A percentile compares a stretch with the other conserved stretches of the same genome.
Conservation (phyloP, 208 protist genomes). For the Leishmania aethiopica region DNA sequence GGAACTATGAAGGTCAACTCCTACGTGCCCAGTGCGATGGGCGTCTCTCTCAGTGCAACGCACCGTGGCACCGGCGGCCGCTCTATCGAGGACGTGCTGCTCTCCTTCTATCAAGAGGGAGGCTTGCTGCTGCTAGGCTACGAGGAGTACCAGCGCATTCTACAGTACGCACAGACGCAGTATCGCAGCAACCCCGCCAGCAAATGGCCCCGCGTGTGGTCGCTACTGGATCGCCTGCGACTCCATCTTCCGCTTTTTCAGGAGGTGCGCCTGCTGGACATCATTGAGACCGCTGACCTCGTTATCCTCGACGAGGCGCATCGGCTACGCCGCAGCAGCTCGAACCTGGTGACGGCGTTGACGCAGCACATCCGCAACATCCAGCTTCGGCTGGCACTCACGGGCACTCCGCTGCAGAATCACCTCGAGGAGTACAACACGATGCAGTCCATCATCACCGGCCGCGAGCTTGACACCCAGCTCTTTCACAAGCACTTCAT, state of each 20-base stretch:
- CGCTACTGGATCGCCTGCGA: constrained; percentile 41
- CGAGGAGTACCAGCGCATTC: constrained; percentile 75
- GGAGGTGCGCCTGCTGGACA: constrained; percentile 49
- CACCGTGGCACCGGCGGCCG: constrained; percentile 13
- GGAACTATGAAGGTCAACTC: constrained; percentile 35
- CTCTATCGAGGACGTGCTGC: constrained; percentile 34
- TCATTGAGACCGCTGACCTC: constrained; percentile 73
- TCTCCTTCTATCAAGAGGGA: constrained; percentile 57
- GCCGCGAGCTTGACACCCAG: constrained; percentile 43
- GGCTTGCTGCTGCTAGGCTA: constrained; percentile 85
- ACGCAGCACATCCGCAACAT: constrained; percentile 47
- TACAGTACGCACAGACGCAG: constrained; percentile 26
- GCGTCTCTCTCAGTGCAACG: not conserved
- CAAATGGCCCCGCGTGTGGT: constrained; percentile 39
- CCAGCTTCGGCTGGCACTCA: constrained; percentile 86
- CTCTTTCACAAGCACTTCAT: constrained; percentile 73
- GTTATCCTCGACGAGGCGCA: constrained; percentile 87
- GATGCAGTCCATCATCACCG: constrained; percentile 85
- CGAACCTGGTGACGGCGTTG: constrained; percentile 54
- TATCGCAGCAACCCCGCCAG: constrained; percentile 10
- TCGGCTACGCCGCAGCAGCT: constrained; percentile 54
- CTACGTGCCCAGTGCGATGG: constrained; percentile 52
- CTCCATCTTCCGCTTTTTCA: constrained; percentile 41
- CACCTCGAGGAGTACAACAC: constrained; percentile 91
- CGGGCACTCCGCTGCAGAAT: constrained; percentile 91